Conservation (phyloP, 768 basidiomycete species). For the Mycena indigotica region DNA sequence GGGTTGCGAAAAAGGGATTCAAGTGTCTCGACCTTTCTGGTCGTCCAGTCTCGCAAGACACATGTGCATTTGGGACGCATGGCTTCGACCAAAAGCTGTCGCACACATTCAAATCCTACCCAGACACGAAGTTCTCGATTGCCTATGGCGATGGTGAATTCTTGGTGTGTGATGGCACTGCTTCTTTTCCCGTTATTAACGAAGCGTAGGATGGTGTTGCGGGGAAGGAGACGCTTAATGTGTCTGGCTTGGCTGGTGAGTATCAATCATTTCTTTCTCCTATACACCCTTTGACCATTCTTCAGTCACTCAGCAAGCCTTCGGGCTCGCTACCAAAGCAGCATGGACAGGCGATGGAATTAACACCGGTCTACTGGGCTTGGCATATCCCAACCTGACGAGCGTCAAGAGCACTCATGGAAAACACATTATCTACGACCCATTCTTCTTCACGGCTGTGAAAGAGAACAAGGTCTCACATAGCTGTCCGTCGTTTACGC, state of each 20-base stretch:
- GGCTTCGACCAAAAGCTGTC: slow-evolving; percentile 23
- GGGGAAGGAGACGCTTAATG: no score
- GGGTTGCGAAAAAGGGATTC: slow-evolving; percentile 23
- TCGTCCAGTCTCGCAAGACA: slow-evolving; percentile 4
- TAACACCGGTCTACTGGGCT: slow-evolving; percentile 11
- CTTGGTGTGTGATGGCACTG: no score
- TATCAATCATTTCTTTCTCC: no score
- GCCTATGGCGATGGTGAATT: slow-evolving; percentile 20
- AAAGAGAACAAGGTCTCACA: slow-evolving; percentile 17
- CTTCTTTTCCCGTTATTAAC: no score
- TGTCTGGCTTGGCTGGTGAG: no score
- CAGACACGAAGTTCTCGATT: slow-evolving; percentile 22
- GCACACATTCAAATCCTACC: slow-evolving; percentile 17
- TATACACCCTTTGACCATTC: no score
- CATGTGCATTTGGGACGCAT: slow-evolving; percentile 22
- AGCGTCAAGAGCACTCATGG: slow-evolving; percentile 15
- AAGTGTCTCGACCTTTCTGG: slow-evolving; percentile 19
- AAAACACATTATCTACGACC: slow-evolving; percentile 21
- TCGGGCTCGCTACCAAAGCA: slow-evolving; percentile 15
- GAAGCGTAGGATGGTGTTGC: no score
- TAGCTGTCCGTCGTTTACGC: slow-evolving; percentile 21
- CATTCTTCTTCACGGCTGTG: slow-evolving; percentile 25
- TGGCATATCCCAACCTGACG: slow-evolving; percentile 23
- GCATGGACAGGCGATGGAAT: slow-evolving; percentile 6
- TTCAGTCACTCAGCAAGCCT: slow-evolving; percentile 20